Evolutionary conservation across 805 yeast species (phyloP).

Genomic region (Aciculoconidium aculeatum): DNA sequence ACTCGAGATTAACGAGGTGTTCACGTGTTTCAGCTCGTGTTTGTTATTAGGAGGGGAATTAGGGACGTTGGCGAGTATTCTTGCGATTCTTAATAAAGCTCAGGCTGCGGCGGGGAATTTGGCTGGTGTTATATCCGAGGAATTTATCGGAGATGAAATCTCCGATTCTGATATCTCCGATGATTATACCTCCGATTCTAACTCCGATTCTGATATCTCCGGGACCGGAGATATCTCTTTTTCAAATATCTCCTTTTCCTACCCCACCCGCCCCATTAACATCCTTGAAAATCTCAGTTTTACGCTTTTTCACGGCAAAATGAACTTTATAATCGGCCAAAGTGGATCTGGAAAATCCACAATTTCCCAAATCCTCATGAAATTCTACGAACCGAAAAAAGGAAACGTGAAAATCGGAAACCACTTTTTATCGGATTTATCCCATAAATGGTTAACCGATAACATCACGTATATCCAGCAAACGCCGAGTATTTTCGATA

Average conservation of each 20-base stretch:
- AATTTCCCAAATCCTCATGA: slow-evolving; percentile 53
- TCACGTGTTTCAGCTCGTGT: slow-evolving; percentile 83
- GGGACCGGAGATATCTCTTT: slow-evolving; percentile 57
- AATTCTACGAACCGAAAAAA: slow-evolving; percentile 43
- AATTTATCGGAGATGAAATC: background rate
- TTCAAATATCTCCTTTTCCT: slow-evolving; percentile 53
- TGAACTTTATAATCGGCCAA: slow-evolving; percentile 70
- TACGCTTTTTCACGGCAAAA: slow-evolving; percentile 36
- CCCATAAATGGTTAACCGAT: slow-evolving; percentile 47
- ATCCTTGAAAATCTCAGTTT: slow-evolving; percentile 47
- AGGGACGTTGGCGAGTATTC: slow-evolving; percentile 47
- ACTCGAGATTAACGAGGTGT: slow-evolving; percentile 53
- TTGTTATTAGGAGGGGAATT: slow-evolving; percentile 62
- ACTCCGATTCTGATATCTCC: slow-evolving; percentile 7
- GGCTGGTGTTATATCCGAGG: slow-evolving; percentile 23
- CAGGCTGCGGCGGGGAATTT: slow-evolving; percentile 58
- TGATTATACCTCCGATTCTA: slow-evolving; percentile 5
- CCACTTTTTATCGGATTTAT: slow-evolving; percentile 35
- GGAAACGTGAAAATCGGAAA: slow-evolving; percentile 64
- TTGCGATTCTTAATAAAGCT: slow-evolving; percentile 65
- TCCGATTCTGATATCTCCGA: background rate
- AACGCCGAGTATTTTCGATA: slow-evolving; percentile 58
- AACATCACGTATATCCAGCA: slow-evolving; percentile 75
- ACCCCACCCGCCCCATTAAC: slow-evolving; percentile 49
- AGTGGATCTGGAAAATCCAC: slow-evolving; percentile 97